phyloP scores from a whole-genome alignment of 768 basidiomycete species.

The Termitomyces sp. region DNA sequence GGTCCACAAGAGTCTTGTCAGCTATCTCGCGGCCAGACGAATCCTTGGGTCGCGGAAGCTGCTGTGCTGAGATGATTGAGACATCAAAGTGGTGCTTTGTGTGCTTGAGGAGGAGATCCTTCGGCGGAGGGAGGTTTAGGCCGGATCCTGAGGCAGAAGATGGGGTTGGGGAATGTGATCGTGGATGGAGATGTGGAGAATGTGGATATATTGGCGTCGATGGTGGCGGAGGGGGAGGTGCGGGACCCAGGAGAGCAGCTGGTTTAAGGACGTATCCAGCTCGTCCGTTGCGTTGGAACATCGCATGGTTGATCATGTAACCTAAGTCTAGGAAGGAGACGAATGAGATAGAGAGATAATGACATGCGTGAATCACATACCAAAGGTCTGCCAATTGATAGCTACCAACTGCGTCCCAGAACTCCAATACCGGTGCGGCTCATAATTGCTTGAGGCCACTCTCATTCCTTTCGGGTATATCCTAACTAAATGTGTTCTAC shows the following conservation, averaged over 20 bases:
- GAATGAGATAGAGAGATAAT: not conserved
- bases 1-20: constrained; percentile 58
- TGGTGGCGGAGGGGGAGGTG: not conserved
- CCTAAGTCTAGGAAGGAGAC: constrained; percentile 61
- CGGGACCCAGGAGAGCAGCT: constrained; percentile 55
- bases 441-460: constrained; percentile 83
- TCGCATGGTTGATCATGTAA: constrained; percentile 90
- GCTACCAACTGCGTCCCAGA: constrained; percentile 90
- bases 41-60: constrained; percentile 79
- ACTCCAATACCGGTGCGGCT: constrained; percentile 90
- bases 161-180: constrained; percentile 6
- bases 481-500: constrained; percentile 77
- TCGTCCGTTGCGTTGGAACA: constrained; percentile 92
- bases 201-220: not conserved
- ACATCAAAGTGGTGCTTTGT: constrained; percentile 65
- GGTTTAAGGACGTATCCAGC: constrained; percentile 94
- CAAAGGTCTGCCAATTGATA: constrained; percentile 96
- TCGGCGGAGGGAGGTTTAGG: constrained; percentile 26
- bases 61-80: constrained; percentile 53
- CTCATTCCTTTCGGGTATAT: constrained; percentile 87
- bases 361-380: constrained; percentile 38
- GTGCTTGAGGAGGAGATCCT: constrained; percentile 55
- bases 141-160: constrained; percentile 1
- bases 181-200: not conserved
- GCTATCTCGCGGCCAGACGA: constrained; percentile 60